phyloP scores from a whole-genome alignment of 2,329 filamentous ascomycete genomes.

The Furcasterigmium furcatum region DNA sequence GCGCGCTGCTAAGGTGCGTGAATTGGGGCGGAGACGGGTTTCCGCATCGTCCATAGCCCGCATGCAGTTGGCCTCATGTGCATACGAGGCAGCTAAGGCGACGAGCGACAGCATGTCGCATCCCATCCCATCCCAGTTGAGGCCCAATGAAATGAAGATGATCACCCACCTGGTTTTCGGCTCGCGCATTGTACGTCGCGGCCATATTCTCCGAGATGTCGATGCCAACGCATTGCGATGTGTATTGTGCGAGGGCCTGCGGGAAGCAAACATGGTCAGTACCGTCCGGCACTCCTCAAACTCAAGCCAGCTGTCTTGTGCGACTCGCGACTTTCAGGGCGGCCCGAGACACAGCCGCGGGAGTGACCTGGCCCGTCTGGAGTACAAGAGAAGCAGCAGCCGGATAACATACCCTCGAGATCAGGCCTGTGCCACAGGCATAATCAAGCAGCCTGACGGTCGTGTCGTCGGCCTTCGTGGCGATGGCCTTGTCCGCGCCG shows the following conservation, averaged over 20 bases:
- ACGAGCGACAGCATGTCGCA: no score
- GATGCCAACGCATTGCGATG: constrained; percentile 62
- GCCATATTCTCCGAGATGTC: constrained; percentile 73
- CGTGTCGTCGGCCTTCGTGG: constrained; percentile 18
- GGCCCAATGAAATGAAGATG: no score
- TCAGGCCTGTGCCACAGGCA: constrained; percentile 68
- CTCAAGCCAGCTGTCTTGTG: background rate
- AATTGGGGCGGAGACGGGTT: no score
- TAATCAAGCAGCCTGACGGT: constrained; percentile 65
- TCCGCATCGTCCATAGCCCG: no score
- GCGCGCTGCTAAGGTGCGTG: no score
- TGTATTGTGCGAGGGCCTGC: constrained; percentile 58
- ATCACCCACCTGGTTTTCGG: constrained; percentile 44
- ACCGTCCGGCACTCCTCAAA: background rate
- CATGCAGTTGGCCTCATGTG: no score
- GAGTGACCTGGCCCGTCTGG: background rate
- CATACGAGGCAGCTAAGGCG: no score
- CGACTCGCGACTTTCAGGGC: background rate
- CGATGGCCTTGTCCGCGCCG: constrained; percentile 1
- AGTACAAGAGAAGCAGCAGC: background rate
- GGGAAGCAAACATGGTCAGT: background rate
- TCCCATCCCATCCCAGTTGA: no score
- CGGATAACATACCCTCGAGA: constrained; percentile 53
- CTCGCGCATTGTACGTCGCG: constrained; percentile 59
- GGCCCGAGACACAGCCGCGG: background rate